A percentile compares a stretch with the other conserved stretches of the same genome.
Evolutionary conservation across 306 rosid species (phyloP).

Genomic region (Dalbergia cultrata): DNA sequence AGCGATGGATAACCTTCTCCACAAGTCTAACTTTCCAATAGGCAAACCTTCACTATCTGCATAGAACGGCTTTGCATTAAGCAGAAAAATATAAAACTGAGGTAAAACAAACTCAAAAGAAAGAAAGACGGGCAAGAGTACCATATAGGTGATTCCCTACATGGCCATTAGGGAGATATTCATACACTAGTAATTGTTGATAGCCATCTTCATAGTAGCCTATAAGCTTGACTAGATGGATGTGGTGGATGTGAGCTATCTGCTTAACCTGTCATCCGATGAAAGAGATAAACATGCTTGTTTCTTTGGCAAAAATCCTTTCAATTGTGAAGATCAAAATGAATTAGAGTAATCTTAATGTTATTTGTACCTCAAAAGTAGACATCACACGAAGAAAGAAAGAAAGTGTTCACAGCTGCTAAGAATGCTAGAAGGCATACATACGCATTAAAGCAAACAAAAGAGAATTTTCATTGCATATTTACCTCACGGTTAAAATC

Average conservation of each 20-base stretch:
- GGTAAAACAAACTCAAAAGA: constrained; percentile 32
- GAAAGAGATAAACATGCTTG: constrained; percentile 17
- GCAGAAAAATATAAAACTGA: not conserved
- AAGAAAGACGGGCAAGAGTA: constrained; percentile 47
- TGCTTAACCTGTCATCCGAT: constrained; percentile 59
- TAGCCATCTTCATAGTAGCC: constrained; percentile 67
- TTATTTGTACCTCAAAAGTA: too few species aligned
- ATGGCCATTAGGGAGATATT: constrained; percentile 70
- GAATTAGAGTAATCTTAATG: too few species aligned
- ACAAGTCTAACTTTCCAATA: constrained; percentile 65
- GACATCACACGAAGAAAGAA: too few species aligned
- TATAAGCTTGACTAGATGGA: constrained; percentile 66
- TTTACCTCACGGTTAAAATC: constrained; percentile 64
- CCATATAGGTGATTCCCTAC: constrained; percentile 78
- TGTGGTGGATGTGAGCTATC: constrained; percentile 62
- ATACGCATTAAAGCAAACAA: not conserved
- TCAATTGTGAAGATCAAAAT: not conserved
- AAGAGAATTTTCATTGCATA: constrained; percentile 8
- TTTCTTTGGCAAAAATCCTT: not conserved
- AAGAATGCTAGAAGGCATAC: not conserved
- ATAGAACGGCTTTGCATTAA: constrained; percentile 32
- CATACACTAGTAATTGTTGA: constrained; percentile 75
- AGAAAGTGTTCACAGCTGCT: not conserved
- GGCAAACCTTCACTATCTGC: constrained; percentile 76
- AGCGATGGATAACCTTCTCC: constrained; percentile 67